Evolutionary conservation across 2,329 filamentous ascomycete species (phyloP).

Genomic region (Botrytis pseudocinerea): DNA sequence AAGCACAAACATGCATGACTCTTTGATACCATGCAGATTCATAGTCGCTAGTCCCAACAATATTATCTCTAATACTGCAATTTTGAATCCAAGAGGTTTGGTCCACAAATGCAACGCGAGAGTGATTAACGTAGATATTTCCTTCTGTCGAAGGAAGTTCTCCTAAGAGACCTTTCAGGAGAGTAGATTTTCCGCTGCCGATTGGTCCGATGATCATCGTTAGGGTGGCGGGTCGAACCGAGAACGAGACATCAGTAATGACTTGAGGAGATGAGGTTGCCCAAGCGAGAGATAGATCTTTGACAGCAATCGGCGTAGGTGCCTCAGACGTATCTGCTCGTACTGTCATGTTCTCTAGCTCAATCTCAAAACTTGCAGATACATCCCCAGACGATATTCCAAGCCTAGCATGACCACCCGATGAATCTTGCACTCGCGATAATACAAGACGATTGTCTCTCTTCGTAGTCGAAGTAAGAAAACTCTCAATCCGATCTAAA

Average conservation of each 20-base stretch:
- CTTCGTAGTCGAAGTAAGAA: not conserved
- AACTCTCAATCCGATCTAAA: not conserved
- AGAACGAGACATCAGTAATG: not conserved
- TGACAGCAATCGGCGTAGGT: not conserved
- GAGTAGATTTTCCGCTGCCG: conserved; percentile 37
- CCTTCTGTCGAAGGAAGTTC: conserved; percentile 31
- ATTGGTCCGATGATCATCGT: conserved; percentile 39
- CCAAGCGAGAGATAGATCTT: not conserved
- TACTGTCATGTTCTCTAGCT: not conserved
- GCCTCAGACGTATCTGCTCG: not conserved
- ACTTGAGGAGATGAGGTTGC: not conserved
- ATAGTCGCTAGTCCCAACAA: conserved; percentile 44
- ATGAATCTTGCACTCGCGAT: not conserved
- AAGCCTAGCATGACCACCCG: not conserved
- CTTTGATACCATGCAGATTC: conserved; percentile 61
- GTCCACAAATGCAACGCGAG: conserved; percentile 44
- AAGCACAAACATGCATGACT: conserved; percentile 64
- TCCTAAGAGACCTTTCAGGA: conserved; percentile 34
- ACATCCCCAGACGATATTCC: not conserved
- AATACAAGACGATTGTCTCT: not conserved
- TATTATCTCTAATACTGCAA: conserved; percentile 44
- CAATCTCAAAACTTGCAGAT: not conserved
- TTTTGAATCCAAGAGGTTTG: conserved; percentile 50
- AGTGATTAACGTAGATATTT: conserved; percentile 27
- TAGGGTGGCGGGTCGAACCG: conserved; percentile 26